Evolutionary conservation across 2,329 filamentous ascomycete genomes (phyloP), one percentile per base, ranked within the genome.

Genomic region (Fusarium foetens): DNA sequence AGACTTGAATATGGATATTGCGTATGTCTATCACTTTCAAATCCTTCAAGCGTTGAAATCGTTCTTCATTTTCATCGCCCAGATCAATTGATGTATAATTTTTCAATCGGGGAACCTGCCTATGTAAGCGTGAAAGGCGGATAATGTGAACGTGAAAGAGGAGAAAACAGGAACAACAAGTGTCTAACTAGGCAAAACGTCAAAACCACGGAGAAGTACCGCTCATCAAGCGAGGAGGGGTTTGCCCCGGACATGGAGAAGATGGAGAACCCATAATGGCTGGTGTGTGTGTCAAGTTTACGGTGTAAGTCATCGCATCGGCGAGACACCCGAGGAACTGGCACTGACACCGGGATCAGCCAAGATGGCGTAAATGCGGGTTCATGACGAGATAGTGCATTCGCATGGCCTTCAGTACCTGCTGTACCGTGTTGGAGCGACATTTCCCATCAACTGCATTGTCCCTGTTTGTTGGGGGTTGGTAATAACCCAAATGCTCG

Each of bases 291-390:
- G 49, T 52, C 49, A 53, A 63, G 54, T 58, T 57, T 64, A 42
- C 51, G 54, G 57, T 62, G 41, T 65, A 68, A 62, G 68, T 66
- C 53, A 51, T 52, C 63, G 62, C 57, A 58, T 46, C 66, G 62
- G 63, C 62, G 48, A 64, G 51, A 63, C 60, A 67, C 72, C 71
- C 74, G 65, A 74, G 67, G 64, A 75, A 62, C 72, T 74, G 74
- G 72, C 66, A 64, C 72, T 71, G 74, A 63, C 63, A 72, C 74
- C 61, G 61, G 49, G 72, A 75, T 72, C 68, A 66, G 61, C 64
- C 41, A 59, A 53, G 69, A 65, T 70, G 51, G 69, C 58, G 60
- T 46, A 54, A 53, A 62, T 58, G 65, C 66, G 70, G 66, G 38
- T 53, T 69, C 51, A 69, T 71, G 68, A 70, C 58, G 66, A 70